Evolutionary conservation across 1,139 yeast species (phyloP), one percentile per base, ranked within the genome.

Genomic region (Yamadazyma mexicana): DNA sequence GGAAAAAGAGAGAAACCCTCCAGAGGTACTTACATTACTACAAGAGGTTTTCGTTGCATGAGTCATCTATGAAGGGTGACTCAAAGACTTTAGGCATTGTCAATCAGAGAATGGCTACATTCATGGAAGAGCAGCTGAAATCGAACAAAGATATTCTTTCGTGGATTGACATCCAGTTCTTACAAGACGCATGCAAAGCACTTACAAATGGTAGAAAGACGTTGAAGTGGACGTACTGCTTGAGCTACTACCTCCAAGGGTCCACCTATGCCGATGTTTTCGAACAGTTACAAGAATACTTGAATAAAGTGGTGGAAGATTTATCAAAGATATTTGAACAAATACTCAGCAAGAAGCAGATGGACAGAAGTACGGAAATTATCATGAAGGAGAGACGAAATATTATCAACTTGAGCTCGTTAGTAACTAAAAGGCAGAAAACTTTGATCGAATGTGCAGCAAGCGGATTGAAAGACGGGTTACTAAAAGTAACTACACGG

Each of bases 141-240:
- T 40, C 48, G 29, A 48, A 49, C 22, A 40, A 45, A 26, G 43
- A 42, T 5, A 51, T 55, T n/a, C 49, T 87, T 43, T 83, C 95
- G 2, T 89, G 96, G 96, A 87, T 87, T 42, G 97, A 91, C 54
- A 85, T 89, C 1, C 95, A 87, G 54, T 91, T 86, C 56, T 70
- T 89, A 38, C 77, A 82, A 7, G 94, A 85, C 45, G 81, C 92
- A 34, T 82, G 85, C 41, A 71, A 73, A 34, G 75, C 78, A 1
- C 64, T 89, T 40, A 70, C 83, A 28, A 76, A 74, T 40, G 87
- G 96, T 2, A 71, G 98, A 42, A 81, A 81, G 35, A 80, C 91
- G 2, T 67, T 92, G 38, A 87, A 88, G 62, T 92, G 98, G 98
- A 82, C 97, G 0, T 91, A 87, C 61, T 89, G 91, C 5, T 77